Evolutionary conservation across 805 yeast genomes (phyloP), one percentile per base, ranked within the genome.

Genomic region (Metschnikowia borealis): DNA sequence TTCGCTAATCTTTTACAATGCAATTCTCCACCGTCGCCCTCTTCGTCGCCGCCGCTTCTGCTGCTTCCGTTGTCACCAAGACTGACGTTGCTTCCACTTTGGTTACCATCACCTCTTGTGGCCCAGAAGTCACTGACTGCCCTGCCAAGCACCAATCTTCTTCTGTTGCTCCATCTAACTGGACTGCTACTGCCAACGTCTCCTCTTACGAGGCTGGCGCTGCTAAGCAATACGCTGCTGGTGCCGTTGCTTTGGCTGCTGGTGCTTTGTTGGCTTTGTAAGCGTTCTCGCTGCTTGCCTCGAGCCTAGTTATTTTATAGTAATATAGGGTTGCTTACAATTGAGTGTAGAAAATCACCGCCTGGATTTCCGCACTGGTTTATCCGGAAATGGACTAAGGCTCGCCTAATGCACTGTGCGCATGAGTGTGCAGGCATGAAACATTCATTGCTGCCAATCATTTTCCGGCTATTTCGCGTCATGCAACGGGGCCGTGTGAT

Each of bases 81-180:
- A 52, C 58, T 46, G 53, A 47, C 48, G 34, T 38, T 26, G 46
- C 47, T 47, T 63, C 73, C 55, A 69, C 73, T 57, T 64, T 74
- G 62, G 78, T 66, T 53, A 75, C 82, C 65, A 65, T 75, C 73
- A 71, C 77, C 58, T 66, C 73, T 51, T 77, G 80, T 67, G 78
- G 56, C 46, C 57, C 71, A 18, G 60, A 62, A 47, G 78, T 75
- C 63, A 76, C 81, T 56, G 61, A 70, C 72, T 79, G 83, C 70
- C 81, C 81, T 65, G 69, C 67, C 52, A 51, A 47, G 38, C 50
- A 53, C 49, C 29, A 26, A 8, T 20, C 50, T 23, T 43, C 52
- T 11, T 26, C 62, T 37, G 56, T 50, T 39, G 53, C 54, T 47
- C 50, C 60, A 42, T 42, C 52, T 29, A 52, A 52, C 55, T 46